Conservation (phyloP, 1,284 basidiomycete species). For the Rhizoctonia solani region DNA sequence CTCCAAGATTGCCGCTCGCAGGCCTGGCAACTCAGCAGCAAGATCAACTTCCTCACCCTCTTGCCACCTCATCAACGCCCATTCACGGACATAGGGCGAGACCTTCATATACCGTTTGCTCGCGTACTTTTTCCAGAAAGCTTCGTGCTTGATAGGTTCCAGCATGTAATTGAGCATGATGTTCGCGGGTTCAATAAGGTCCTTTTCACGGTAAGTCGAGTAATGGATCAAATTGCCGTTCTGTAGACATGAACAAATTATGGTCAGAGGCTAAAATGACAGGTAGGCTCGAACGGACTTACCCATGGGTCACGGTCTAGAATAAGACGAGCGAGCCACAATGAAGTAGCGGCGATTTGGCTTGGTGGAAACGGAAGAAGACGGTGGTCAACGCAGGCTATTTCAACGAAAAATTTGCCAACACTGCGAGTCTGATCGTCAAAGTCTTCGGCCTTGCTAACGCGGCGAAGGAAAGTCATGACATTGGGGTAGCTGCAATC, state of each 20-base stretch:
- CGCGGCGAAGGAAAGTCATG: slow-evolving; percentile 87
- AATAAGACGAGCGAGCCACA: slow-evolving; percentile 89
- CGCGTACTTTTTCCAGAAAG: slow-evolving; percentile 83
- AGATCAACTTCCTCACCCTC: slow-evolving; percentile 29
- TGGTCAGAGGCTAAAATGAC: slow-evolving; percentile 13
- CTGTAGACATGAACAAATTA: slow-evolving; percentile 50
- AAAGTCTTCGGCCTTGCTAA: slow-evolving; percentile 96
- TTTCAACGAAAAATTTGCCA: slow-evolving; percentile 93
- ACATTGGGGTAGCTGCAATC: slow-evolving; percentile 93
- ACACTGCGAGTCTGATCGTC: slow-evolving; percentile 84
- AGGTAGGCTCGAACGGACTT: slow-evolving; percentile 43
- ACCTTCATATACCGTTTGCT: slow-evolving; percentile 87
- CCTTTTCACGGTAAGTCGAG: slow-evolving; percentile 85
- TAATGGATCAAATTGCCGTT: slow-evolving; percentile 89
- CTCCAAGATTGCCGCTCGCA: slow-evolving; percentile 18
- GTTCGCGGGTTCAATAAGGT: slow-evolving; percentile 85
- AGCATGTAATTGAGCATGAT: slow-evolving; percentile 93
- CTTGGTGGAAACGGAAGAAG: slow-evolving; percentile 83
- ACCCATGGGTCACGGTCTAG: slow-evolving; percentile 88
- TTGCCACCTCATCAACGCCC: slow-evolving; percentile 36
- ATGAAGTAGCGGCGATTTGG: slow-evolving; percentile 82
- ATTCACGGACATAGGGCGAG: slow-evolving; percentile 38
- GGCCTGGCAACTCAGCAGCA: slow-evolving; percentile 26
- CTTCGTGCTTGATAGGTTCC: slow-evolving; percentile 71
- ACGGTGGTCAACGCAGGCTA: slow-evolving; percentile 85